Base-by-base conservation (phyloP, 1,284 basidiomycete species). In the Phylloporus sp. region DNA sequence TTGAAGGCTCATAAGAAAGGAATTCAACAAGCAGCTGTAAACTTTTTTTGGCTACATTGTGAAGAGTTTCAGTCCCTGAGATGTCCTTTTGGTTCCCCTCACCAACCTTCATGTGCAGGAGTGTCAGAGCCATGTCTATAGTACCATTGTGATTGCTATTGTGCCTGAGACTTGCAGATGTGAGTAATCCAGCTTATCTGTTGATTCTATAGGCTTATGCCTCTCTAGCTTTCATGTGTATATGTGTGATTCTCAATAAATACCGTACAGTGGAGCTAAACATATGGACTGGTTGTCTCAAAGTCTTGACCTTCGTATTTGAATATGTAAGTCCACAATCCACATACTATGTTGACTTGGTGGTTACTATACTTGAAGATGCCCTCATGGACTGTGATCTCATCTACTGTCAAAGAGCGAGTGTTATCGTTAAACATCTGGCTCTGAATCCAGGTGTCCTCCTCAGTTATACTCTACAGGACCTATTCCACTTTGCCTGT, bases 271-370 rank as follows among this genome's bases (percentile, higher is more conserved):
- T 94, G 2, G 98, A 99, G 79, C 88, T 99, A 70, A 99, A 99
- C 80, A 98, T 99, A 57, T 93, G 98, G 65, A 99, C 97, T n/a
- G 98, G 98, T 70, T 99, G 97, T 89, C 86, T 99, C 70, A 99
- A 99, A 81, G 97, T 98, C 1, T 87, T 99, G 37, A 96, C 97
- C 7, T 99, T 98, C 86, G 93, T 99, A 68, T 99, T 99, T 78
- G 98, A 99, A 85, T 99, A 99, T 78, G 97, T 99, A 75, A 98
- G 98, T n/a, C 98, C 98, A 53, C 97, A 99, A 85, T 97, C 96
- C 37, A 97, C 98, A 49, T 98, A 98, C 84, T 99, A 99, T 80
- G 94, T 94, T 77, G 96, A 99, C 82, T 97, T 95, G 2, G 96
- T 99, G 25, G 94, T 99, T 65, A 97, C 96, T 17, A 96, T 98